Percentiles rank a stretch among this genome's conserved stretches.
Conservation (phyloP, 2,329 filamentous ascomycete genomes). For the Tolypocladium endophyticum region DNA sequence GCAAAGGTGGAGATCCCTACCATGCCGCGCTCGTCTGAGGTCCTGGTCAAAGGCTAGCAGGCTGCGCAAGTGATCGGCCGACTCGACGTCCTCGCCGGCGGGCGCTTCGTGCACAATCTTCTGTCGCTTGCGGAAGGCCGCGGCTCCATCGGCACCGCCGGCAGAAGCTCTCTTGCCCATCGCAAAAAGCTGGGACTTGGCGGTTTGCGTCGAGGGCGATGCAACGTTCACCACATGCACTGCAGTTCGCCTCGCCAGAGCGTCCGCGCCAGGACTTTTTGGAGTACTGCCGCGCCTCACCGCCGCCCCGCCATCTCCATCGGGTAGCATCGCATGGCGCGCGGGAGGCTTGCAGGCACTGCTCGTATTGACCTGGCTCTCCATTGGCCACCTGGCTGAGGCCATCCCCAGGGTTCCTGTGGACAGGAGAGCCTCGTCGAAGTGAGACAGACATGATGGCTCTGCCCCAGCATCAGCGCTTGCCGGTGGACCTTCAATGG, state of each 20-base stretch:
- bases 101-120: conserved; percentile 47
- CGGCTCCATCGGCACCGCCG: conserved; percentile 27
- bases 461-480: conserved; percentile 6
- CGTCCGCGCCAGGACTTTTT: conserved; percentile 12
- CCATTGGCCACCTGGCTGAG: background rate
- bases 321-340: background rate
- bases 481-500: conserved; percentile 1
- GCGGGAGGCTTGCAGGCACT: background rate
- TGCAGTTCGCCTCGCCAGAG: background rate
- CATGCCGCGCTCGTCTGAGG: conserved; percentile 54
- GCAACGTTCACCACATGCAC: background rate
- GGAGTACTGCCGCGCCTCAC: conserved; percentile 23
- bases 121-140: conserved; percentile 39
- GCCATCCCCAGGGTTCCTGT: conserved; percentile 1
- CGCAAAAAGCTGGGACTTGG: background rate
- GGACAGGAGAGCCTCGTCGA: conserved; percentile 1
- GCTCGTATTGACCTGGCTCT: background rate
- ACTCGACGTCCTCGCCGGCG: conserved; percentile 50
- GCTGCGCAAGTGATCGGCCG: conserved; percentile 55
- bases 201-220: background rate
- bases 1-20: conserved; percentile 21
- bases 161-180: conserved; percentile 36
- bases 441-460: conserved; percentile 15
- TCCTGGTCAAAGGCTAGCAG: conserved; percentile 65
- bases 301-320: conserved; percentile 17